Evolutionary conservation across 2,329 filamentous ascomycete species (phyloP).

Genomic region (Grosmannia clavigera): DNA sequence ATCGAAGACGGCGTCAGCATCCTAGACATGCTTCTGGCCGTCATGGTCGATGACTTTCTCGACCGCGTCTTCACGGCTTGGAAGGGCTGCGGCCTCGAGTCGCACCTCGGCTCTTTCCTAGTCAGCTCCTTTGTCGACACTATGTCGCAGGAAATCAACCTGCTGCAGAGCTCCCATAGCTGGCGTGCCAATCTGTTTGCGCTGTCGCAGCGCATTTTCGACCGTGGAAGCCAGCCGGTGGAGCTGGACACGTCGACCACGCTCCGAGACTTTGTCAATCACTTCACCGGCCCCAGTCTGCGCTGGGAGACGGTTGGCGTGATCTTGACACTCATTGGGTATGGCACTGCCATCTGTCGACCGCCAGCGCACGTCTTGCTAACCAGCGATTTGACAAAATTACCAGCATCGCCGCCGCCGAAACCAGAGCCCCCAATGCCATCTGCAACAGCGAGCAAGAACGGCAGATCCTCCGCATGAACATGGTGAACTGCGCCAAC

Average conservation of each 20-base stretch:
- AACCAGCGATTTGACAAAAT: not conserved
- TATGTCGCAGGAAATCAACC: not conserved
- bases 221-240: not conserved
- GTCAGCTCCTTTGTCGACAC: constrained; percentile 3
- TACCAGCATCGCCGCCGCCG: constrained; percentile 1
- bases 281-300: constrained; percentile 2
- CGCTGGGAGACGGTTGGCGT: constrained; percentile 6
- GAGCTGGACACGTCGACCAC: not conserved
- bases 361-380: not conserved
- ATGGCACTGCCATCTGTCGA: not conserved
- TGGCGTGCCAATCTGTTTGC: not conserved
- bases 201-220: constrained; percentile 3
- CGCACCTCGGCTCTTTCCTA: constrained; percentile 4
- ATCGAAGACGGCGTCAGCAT: constrained; percentile 5
- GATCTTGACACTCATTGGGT: constrained; percentile 2
- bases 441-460: constrained; percentile 3
- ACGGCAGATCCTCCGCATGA: constrained; percentile 1
- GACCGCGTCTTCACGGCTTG: constrained; percentile 4
- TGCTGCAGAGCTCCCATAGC: not conserved
- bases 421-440: constrained; percentile 2
- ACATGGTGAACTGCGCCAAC: constrained; percentile 3
- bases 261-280: constrained; percentile 2
- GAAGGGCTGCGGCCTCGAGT: constrained; percentile 5
- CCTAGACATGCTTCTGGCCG: not conserved
- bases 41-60: constrained; percentile 1